These are phyloP conservation scores for Colletotrichum plurivorum DNA, from an alignment of 2,329 filamentous ascomycete genomes.

Conservation along the genomic window DNA sequence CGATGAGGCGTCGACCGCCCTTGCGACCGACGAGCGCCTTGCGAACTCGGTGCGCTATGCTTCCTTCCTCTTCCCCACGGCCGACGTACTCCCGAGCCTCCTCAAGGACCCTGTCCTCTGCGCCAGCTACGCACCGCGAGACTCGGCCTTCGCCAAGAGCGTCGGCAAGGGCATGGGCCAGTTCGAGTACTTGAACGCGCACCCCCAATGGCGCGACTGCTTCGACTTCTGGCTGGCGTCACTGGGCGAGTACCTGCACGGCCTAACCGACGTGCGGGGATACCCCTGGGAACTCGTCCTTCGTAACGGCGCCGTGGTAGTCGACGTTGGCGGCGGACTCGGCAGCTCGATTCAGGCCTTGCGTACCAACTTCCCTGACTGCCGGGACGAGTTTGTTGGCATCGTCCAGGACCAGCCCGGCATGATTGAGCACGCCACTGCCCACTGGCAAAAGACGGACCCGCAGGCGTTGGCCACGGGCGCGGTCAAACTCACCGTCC, in stretches of 20 bases:
- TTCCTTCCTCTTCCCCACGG: slow-evolving; percentile 32
- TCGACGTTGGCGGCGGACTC: slow-evolving; percentile 34
- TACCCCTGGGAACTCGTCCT: slow-evolving; percentile 26
- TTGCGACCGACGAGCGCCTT: slow-evolving; percentile 24
- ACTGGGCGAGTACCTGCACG: slow-evolving; percentile 24
- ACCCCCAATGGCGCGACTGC: slow-evolving; percentile 32
- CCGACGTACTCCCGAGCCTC: slow-evolving; percentile 22
- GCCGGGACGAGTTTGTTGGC: slow-evolving; percentile 19
- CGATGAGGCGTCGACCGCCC: slow-evolving; percentile 29
- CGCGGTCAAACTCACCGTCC: slow-evolving; percentile 57
- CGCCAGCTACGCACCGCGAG: slow-evolving; percentile 24
- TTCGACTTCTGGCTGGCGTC: slow-evolving; percentile 29
- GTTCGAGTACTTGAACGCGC: slow-evolving; percentile 33
- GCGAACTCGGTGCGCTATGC: slow-evolving; percentile 29
- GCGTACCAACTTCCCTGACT: slow-evolving; percentile 18
- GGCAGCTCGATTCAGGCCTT: slow-evolving; percentile 32
- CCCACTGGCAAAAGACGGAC: slow-evolving; percentile 31
- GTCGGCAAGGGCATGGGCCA: slow-evolving; percentile 33
- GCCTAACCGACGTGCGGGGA: slow-evolving; percentile 32
- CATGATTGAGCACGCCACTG: slow-evolving; percentile 31
- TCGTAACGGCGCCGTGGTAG: slow-evolving; percentile 22
- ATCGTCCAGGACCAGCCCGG: slow-evolving; percentile 34
- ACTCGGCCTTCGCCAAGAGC: slow-evolving; percentile 30
- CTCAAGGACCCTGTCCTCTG: slow-evolving; percentile 26
- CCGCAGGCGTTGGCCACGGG: slow-evolving; percentile 20